phyloP scores from a whole-genome alignment of 2,329 filamentous ascomycete genomes.

The Clarireedia homoeocarpa region DNA sequence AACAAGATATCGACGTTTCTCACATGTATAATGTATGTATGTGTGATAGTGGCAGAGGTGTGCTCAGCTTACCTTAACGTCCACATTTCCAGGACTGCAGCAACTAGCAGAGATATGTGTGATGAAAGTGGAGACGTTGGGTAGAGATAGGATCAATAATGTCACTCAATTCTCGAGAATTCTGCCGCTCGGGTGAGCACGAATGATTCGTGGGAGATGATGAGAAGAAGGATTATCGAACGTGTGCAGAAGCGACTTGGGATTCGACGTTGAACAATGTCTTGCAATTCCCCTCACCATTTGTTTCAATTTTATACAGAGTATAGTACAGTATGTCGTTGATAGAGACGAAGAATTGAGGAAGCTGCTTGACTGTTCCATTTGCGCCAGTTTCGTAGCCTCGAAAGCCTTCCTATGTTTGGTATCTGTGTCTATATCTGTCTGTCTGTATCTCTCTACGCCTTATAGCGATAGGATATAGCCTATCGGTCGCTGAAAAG shows the following conservation, averaged over 20 bases:
- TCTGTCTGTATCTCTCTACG: neutral
- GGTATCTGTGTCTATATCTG: neutral
- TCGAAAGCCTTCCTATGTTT: neutral
- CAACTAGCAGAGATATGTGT: neutral
- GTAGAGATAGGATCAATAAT: conserved; percentile 1
- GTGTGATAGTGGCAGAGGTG: neutral
- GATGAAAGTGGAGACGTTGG: neutral
- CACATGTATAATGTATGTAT: neutral
- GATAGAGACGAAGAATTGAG: neutral
- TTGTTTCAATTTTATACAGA: neutral
- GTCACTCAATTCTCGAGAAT: neutral
- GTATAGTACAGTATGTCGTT: neutral
- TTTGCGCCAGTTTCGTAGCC: neutral
- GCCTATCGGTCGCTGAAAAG: neutral
- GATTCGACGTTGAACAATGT: neutral
- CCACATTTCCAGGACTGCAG: too few relatives aligned
- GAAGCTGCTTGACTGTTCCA: too few relatives aligned
- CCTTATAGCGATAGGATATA: neutral
- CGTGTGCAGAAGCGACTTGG: too few relatives aligned
- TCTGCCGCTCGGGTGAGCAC: too few relatives aligned
- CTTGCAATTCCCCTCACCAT: neutral
- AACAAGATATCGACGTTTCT: neutral
- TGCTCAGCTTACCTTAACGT: neutral
- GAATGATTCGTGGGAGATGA: too few relatives aligned
- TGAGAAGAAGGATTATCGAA: too few relatives aligned